Evolutionary conservation across 495 filamentous ascomycete genomes (phyloP), one percentile per base, ranked within the genome.

Genomic region (Ascodesmis nigricans): DNA sequence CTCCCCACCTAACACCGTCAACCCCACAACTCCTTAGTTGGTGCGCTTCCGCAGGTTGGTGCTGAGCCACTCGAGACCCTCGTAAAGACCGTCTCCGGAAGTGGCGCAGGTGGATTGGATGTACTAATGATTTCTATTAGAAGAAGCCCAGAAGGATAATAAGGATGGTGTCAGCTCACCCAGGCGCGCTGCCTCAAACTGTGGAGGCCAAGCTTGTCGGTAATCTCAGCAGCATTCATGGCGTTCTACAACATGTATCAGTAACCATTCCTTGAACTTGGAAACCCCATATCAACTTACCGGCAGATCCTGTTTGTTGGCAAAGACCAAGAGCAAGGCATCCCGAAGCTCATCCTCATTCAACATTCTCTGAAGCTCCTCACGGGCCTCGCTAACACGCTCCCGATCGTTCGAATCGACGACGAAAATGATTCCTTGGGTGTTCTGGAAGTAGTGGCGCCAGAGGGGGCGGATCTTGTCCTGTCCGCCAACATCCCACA

Each of bases 361-460:
- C 67, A 99, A 66, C 90, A 99, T 99, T 58, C 87, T 81, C 67
- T 99, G 90, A 59, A 99, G 69, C 61, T 99, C 87, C 66, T 95
- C 87, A 29, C 90, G 79, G 46, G 87, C 87, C 71, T 99, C 87
- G 55, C 82, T 78, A 44, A 99, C 71, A 90, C 87, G 87, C 59
- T 99, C 87, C 48, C 87, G 82, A 71, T 99, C 87, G 59, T 99
- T 99, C 73, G 80, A 91, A 61, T 99, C 87, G 51, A 99, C 90
- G 42, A 99, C 87, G 69, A 99, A 99, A 64, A 99, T 99, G 65
- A 99, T 95, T 60, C 87, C 87, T 64, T 99, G 87, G 44, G 87
- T 99, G 65, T 99, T 99, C 67, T 99, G 87, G 78, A 92, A 99
- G 64, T 97, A 97, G 60, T 97, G 87, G 58, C 87, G 71, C 87